Evolutionary conservation across 768 basidiomycete species (phyloP), one percentile per base, ranked within the genome.

Genomic region (Tremella yokohamensis): DNA sequence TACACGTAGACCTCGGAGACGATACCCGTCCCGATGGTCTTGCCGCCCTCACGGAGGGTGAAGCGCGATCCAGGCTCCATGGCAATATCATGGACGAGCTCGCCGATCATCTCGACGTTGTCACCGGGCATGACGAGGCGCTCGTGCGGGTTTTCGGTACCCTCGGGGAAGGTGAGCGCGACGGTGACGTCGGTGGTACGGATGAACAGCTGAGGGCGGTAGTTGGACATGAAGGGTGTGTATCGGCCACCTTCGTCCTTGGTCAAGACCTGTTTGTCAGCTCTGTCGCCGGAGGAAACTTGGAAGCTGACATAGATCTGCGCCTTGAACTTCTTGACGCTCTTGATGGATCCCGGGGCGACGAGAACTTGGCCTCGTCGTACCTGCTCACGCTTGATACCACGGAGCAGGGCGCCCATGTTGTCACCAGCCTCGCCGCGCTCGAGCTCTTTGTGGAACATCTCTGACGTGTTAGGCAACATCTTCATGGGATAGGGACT

Each of bases 371-470:
- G 90, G 45, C 96, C 96, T 64, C 96, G 88, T 63, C 84, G 83
- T 72, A 99, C 81, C 78, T 98, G 91, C 74, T 98, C 96, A 63
- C 94, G 87, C 80, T 98, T 98, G 78, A 97, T 81, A 74, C 96
- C 93, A 78, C 96, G 90, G 47, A 99, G 85, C 38, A 99, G 82
- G 56, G 87, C 89, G 66, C 96, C 96, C 90, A 98, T 97, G 82
- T 98, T 98, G 79, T 99, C 96, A 69, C 96, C 96, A 61, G 96
- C 94, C 78, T 98, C 90, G 59, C 90, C 93, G 56, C 92, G 85
- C 38, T 99, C 96, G 55, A 99, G 84, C 80, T 99, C 96, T 82
- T 96, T 97, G 83, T 96, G 94, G 86, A 98, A 98, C 90, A 96
- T 97, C 79, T 97, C 94, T 92, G 66, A 34, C 19, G 3, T 19